Evolutionary conservation across 1,284 basidiomycete genomes (phyloP).

Genomic region (Albatrellus sp.): DNA sequence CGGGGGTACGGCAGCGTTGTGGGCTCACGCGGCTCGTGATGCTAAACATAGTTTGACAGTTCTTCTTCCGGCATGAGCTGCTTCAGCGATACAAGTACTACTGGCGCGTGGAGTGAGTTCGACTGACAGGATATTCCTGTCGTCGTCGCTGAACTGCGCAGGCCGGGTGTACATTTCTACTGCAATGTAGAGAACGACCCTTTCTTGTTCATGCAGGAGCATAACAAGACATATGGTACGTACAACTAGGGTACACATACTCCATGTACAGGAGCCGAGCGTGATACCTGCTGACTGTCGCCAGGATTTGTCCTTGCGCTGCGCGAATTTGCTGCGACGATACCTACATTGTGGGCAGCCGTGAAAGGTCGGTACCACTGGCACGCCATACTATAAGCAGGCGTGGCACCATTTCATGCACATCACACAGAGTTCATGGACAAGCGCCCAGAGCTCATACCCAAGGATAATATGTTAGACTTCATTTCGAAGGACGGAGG

Average conservation of each 20-base stretch:
- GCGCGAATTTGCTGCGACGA: conserved; percentile 56
- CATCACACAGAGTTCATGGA: conserved; percentile 40
- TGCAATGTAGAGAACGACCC: conserved; percentile 49
- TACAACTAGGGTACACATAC: no score
- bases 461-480: conserved; percentile 46
- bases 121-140: no score
- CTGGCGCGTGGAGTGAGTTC: conserved; percentile 67
- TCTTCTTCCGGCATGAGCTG: conserved; percentile 61
- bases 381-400: no score
- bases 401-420: no score
- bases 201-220: conserved; percentile 45
- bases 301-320: conserved; percentile 51
- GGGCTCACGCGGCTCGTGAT: no score
- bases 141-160: no score
- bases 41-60: no score
- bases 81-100: conserved; percentile 82
- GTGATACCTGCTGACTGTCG: no score
- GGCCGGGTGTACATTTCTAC: conserved; percentile 30
- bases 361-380: conserved; percentile 37
- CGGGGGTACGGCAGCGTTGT: conserved; percentile 75
- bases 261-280: no score
- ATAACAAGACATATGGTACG: conserved; percentile 37
- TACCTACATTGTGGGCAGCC: conserved; percentile 53
- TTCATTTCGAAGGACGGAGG: conserved; percentile 58
- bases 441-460: conserved; percentile 41